These are phyloP conservation scores for Exophiala dermatitidis DNA, from an alignment of 2,329 filamentous ascomycete species.

Conservation along the genomic window DNA sequence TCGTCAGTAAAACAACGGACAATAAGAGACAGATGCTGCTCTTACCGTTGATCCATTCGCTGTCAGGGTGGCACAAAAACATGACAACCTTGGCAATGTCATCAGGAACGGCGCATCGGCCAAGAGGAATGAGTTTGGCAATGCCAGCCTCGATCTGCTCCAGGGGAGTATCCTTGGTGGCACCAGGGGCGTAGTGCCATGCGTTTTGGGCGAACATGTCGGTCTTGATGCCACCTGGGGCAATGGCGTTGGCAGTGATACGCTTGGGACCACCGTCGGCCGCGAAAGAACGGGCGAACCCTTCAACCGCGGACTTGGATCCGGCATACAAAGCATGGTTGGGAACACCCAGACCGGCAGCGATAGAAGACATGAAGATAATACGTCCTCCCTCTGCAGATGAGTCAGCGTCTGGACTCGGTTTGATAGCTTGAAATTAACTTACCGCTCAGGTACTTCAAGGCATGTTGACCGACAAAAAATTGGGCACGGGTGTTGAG, in stretches of 20 bases:
- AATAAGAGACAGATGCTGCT: neutral
- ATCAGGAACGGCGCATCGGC: conserved; percentile 51
- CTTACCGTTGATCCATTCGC: conserved; percentile 60
- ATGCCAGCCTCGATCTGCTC: conserved; percentile 51
- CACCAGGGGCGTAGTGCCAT: conserved; percentile 58
- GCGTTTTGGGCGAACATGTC: conserved; percentile 70
- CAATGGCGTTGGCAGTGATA: conserved; percentile 66
- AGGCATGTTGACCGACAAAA: conserved; percentile 62
- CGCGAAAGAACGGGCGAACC: conserved; percentile 63
- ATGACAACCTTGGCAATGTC: conserved; percentile 55
- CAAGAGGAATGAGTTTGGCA: conserved; percentile 52
- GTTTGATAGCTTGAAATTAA: neutral
- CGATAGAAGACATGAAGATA: conserved; percentile 51
- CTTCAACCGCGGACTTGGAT: conserved; percentile 65
- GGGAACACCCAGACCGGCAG: conserved; percentile 56
- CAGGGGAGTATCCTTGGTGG: conserved; percentile 40
- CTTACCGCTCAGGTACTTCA: conserved; percentile 51
- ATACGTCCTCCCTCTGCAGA: conserved; percentile 43
- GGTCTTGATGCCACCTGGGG: conserved; percentile 64
- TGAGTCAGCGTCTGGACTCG: conserved; percentile 5
- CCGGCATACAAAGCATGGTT: conserved; percentile 67
- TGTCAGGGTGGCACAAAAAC: conserved; percentile 50
- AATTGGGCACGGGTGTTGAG: conserved; percentile 58
- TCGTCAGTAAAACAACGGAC: neutral
- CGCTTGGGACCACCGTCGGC: conserved; percentile 62